These are phyloP conservation scores for Anthracocystis walkeri DNA, from an alignment of 1,284 basidiomycete species.

Conservation along the genomic window DNA sequence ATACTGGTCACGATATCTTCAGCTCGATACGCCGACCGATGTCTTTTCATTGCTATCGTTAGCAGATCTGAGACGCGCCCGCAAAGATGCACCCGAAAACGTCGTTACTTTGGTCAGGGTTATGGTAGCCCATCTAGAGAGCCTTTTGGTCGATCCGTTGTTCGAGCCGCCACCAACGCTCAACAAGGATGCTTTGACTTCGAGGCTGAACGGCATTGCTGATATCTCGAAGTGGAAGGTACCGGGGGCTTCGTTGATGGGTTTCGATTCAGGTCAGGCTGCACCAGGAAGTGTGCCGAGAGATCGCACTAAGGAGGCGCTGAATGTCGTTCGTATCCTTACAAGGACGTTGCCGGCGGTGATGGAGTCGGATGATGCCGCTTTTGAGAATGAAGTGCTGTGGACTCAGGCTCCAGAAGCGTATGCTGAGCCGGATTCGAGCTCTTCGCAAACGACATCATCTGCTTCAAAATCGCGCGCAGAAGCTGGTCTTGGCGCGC, in stretches of 20 bases:
- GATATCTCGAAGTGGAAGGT: slow-evolving; percentile 39
- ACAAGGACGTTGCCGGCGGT: slow-evolving; percentile 62
- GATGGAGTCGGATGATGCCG: slow-evolving; percentile 30
- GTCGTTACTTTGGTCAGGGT: slow-evolving; percentile 61
- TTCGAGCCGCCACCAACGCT: slow-evolving; percentile 51
- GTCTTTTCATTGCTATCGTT: slow-evolving; percentile 57
- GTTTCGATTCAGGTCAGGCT: slow-evolving; percentile 6
- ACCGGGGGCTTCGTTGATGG: slow-evolving; percentile 29
- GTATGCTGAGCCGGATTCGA: slow-evolving; percentile 7
- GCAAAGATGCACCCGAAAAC: slow-evolving; percentile 58
- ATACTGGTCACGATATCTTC: slow-evolving; percentile 59
- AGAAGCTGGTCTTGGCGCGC: background rate
- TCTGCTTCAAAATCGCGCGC: background rate
- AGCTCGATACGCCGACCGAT: slow-evolving; percentile 58
- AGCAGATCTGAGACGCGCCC: slow-evolving; percentile 53
- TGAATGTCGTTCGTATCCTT: slow-evolving; percentile 64
- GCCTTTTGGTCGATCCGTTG: slow-evolving; percentile 56
- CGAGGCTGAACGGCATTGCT: slow-evolving; percentile 20
- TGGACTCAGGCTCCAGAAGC: slow-evolving; percentile 45
- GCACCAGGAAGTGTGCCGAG: slow-evolving; percentile 19
- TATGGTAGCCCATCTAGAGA: slow-evolving; percentile 63
- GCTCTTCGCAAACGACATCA: background rate
- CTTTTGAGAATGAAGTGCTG: slow-evolving; percentile 46
- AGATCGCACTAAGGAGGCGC: slow-evolving; percentile 57
- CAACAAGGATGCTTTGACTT: slow-evolving; percentile 4